A percentile compares a stretch with the other conserved stretches of the same genome.
Conservation (phyloP, 495 filamentous ascomycete genomes). For the Penicillium antarcticum region DNA sequence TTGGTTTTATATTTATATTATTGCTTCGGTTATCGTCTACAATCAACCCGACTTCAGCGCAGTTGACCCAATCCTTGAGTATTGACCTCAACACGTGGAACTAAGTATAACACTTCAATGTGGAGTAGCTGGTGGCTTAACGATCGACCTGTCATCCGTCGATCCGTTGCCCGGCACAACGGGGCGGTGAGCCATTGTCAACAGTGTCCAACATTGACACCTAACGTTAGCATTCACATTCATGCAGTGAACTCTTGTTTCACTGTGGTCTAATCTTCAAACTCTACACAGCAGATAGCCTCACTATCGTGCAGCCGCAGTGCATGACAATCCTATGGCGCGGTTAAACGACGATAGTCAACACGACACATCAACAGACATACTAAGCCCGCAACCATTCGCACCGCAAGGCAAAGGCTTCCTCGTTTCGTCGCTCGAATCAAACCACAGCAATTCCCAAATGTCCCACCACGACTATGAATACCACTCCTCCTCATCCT, state of each 20-base stretch:
- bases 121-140: not conserved
- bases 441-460: constrained; percentile 18
- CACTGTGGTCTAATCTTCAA: not conserved
- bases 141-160: constrained; percentile 4
- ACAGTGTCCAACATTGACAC: constrained; percentile 5
- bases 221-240: not conserved
- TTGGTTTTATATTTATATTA: not conserved
- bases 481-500: constrained; percentile 38
- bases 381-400: constrained; percentile 25
- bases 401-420: constrained; percentile 15
- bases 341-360: constrained; percentile 15
- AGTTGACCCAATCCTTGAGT: no score
- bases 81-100: not conserved
- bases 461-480: constrained; percentile 28
- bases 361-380: constrained; percentile 9
- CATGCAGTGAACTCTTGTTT: not conserved
- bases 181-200: constrained; percentile 23
- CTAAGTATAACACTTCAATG: not conserved
- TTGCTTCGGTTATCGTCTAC: not conserved
- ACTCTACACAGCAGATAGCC: not conserved
- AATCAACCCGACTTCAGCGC: no score
- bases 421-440: constrained; percentile 19
- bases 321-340: constrained; percentile 14
- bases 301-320: not conserved
- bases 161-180: constrained; percentile 32